Conservation (phyloP, 306 rosid species). For the Echinosophora koreensis region DNA sequence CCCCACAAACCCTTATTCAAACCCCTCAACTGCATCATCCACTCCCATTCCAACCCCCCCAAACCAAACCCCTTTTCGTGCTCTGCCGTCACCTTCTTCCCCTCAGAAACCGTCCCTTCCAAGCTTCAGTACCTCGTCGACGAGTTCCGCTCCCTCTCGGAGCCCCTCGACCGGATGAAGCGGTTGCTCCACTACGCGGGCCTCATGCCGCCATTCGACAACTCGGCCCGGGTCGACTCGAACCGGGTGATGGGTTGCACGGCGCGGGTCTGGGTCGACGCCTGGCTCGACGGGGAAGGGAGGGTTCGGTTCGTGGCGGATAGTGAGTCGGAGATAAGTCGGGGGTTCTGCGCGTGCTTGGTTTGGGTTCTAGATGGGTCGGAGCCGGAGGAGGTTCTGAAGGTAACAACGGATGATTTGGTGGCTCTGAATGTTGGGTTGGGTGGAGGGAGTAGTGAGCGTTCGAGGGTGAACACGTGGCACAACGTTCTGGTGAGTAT, state of each 20-base stretch:
- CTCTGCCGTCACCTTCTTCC: slow-evolving; percentile 57
- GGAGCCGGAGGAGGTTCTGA: slow-evolving; percentile 71
- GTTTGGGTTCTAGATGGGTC: slow-evolving; percentile 79
- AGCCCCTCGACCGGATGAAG: slow-evolving; percentile 76
- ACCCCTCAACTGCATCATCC: slow-evolving; percentile 58
- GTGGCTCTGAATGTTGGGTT: slow-evolving; percentile 72
- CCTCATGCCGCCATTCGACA: slow-evolving; percentile 53
- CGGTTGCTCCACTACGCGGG: slow-evolving; percentile 65
- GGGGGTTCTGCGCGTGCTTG: slow-evolving; percentile 82
- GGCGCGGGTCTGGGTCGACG: slow-evolving; percentile 87
- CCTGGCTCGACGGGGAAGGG: slow-evolving; percentile 63
- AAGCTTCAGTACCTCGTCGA: slow-evolving; percentile 62
- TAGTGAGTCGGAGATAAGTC: slow-evolving; percentile 89
- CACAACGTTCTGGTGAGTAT: slow-evolving; percentile 83
- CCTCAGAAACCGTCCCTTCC: slow-evolving; percentile 49
- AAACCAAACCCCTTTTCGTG: slow-evolving; percentile 50
- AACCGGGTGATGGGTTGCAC: slow-evolving; percentile 99
- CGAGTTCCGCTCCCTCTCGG: slow-evolving; percentile 65
- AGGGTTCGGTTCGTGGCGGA: slow-evolving; percentile 75
- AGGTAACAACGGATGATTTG: slow-evolving; percentile 72
- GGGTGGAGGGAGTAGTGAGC: slow-evolving; percentile 56
- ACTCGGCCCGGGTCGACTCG: slow-evolving; percentile 58
- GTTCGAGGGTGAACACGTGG: slow-evolving; percentile 94
- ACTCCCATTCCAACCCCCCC: slow-evolving; percentile 21
- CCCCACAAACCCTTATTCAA: slow-evolving; percentile 42